Evolutionary conservation across 176 grass and related monocot genomes (phyloP), one percentile per base, ranked within the genome.

Genomic region (Panicum miliaceum): DNA sequence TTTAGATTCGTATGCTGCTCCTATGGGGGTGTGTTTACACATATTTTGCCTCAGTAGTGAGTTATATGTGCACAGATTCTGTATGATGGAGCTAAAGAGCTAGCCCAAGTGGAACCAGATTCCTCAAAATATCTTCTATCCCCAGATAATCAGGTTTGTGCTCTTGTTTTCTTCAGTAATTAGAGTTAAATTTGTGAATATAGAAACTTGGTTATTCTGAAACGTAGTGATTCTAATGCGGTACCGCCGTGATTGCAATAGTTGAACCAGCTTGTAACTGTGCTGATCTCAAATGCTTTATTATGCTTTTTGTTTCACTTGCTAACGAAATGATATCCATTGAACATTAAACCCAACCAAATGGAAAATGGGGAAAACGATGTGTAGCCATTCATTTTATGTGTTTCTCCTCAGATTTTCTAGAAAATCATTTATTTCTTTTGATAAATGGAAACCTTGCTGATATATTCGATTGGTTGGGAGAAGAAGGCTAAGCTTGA

Each of bases 11-110:
- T 23, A 66, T 42, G 22, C 47, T 91, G 67, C 25, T 77, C 66
- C 8, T 72, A 76, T 61, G 62, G 15, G 23, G 38, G 56, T 84
- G 37, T 87, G n/a, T 59, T 65, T 88, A 58, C 27, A 51, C 20
- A 46, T 85, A 11, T 60, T 70, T 72, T 61, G 20, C 19, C 61
- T 64, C 23, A 80, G 38, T 62, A 86, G 47, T 68, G 80, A 64
- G 18, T 85, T 81, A 41, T 51, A 61, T 82, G 15, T 84, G 54
- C 56, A 86, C 89, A 98, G 96, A 88, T 96, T 87, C 87, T 98
- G 45, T 85, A 94, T 73, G 96, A 98, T 65, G 96, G 96, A 90
- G 82, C 93, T 57, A 98, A 98, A 77, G 96, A 98, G 81, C 84
- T 98, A 69, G 86, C 83, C 59, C 93, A 96, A 77, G 89, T 82